Percentiles rank a stretch among this genome's conserved stretches.
These are phyloP conservation scores for Zygosaccharomyces kombuchaensis DNA, from an alignment of 805 yeast species.

Conservation along the genomic window DNA sequence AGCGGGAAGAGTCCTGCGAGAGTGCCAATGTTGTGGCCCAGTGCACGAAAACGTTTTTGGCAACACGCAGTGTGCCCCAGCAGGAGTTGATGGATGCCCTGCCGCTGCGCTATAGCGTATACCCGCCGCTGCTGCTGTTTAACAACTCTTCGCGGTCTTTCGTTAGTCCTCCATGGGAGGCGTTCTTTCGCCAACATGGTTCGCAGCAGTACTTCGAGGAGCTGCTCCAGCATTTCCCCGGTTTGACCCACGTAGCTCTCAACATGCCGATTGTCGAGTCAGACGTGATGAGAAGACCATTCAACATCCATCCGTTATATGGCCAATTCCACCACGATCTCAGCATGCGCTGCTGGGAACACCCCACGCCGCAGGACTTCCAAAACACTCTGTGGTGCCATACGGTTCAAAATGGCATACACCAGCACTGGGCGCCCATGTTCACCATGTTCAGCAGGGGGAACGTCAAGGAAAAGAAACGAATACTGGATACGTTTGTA, in stretches of 20 bases:
- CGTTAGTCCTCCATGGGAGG: conserved; percentile 37
- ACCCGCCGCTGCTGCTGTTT: conserved; percentile 64
- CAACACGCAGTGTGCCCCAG: background rate
- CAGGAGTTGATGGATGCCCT: conserved; percentile 15
- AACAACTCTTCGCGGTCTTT: conserved; percentile 46
- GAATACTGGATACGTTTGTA: conserved; percentile 47
- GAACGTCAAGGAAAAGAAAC: conserved; percentile 71
- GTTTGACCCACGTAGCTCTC: conserved; percentile 58
- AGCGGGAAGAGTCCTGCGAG: background rate
- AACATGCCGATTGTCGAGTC: conserved; percentile 60
- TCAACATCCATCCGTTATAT: conserved; percentile 50
- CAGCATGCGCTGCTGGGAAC: conserved; percentile 18
- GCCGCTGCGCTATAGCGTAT: conserved; percentile 50
- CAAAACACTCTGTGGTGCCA: conserved; percentile 65
- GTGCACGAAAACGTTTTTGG: conserved; percentile 10
- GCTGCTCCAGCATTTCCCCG: conserved; percentile 25
- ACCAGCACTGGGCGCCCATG: conserved; percentile 78
- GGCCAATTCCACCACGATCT: conserved; percentile 36
- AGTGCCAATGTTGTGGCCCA: conserved; percentile 8
- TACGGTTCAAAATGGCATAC: conserved; percentile 65
- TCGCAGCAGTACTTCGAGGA: conserved; percentile 16
- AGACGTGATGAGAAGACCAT: conserved; percentile 62
- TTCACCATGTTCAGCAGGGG: conserved; percentile 89
- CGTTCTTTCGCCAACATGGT: conserved; percentile 16
- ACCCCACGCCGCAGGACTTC: conserved; percentile 44